These are phyloP conservation scores for Candida germanica DNA, from an alignment of 805 yeast genomes.

Conservation along the genomic window DNA sequence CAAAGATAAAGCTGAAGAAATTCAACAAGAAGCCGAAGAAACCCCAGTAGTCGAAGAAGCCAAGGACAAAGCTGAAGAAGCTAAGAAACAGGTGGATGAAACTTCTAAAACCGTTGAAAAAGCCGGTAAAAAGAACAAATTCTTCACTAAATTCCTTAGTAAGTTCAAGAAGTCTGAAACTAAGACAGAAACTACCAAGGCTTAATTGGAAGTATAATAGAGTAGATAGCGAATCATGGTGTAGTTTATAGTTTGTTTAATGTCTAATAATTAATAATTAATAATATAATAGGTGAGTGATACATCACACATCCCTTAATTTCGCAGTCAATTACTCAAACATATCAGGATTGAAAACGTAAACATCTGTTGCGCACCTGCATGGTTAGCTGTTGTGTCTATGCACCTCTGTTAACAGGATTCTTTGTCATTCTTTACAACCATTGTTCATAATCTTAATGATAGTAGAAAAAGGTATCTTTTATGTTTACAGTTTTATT, in stretches of 20 bases:
- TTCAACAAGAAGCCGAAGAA: slow-evolving; percentile 11
- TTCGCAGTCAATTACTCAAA: too few relatives aligned
- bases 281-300: too few relatives aligned
- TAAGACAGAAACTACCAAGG: slow-evolving; percentile 4
- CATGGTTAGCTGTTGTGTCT: too few relatives aligned
- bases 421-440: too few relatives aligned
- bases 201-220: slow-evolving; percentile 2
- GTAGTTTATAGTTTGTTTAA: slow-evolving; percentile 1
- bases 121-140: slow-evolving; percentile 35
- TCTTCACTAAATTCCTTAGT: slow-evolving; percentile 33
- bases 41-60: slow-evolving; percentile 6
- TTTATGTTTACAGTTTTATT: too few relatives aligned
- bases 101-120: slow-evolving; percentile 20
- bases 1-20: slow-evolving; percentile 7
- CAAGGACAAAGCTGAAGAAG: slow-evolving; percentile 19
- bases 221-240: slow-evolving; percentile 2
- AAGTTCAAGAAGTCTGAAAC: slow-evolving; percentile 32
- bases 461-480: too few relatives aligned
- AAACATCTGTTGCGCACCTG: too few relatives aligned
- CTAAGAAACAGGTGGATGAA: slow-evolving; percentile 29
- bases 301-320: too few relatives aligned
- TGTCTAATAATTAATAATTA: slow-evolving; percentile 2
- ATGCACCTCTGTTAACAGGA: too few relatives aligned
- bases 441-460: too few relatives aligned
- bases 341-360: too few relatives aligned